Evolutionary conservation across 139 green algal genomes (phyloP).

Genomic region (Microglena sp.): DNA sequence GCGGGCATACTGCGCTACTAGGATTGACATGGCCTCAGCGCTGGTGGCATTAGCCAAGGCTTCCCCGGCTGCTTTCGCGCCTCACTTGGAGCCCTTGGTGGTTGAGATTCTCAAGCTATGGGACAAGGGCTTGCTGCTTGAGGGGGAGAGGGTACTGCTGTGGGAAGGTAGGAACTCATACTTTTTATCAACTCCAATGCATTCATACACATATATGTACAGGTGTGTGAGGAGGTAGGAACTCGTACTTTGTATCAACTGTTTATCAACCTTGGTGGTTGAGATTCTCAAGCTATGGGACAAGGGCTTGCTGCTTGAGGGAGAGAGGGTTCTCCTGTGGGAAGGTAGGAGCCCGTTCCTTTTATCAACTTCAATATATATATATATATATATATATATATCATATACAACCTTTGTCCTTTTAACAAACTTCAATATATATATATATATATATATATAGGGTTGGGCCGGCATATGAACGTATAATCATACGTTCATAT

Average conservation of each 20-base stretch:
- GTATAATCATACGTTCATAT: too few relatives aligned
- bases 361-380: too few relatives aligned
- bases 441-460: too few relatives aligned
- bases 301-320: slow-evolving; percentile 36
- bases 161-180: slow-evolving; percentile 44
- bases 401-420: too few relatives aligned
- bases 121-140: slow-evolving; percentile 33
- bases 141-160: slow-evolving; percentile 52
- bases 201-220: too few relatives aligned
- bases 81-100: slow-evolving; percentile 53
- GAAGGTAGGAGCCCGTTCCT: too few relatives aligned
- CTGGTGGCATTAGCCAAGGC: slow-evolving; percentile 21
- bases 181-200: too few relatives aligned
- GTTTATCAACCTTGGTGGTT: too few relatives aligned
- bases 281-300: slow-evolving; percentile 46
- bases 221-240: slow-evolving; percentile 47
- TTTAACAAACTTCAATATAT: too few relatives aligned
- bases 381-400: too few relatives aligned
- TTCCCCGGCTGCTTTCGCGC: slow-evolving; percentile 38
- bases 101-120: slow-evolving; percentile 41
- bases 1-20: slow-evolving; percentile 29
- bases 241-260: too few relatives aligned
- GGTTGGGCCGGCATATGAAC: too few relatives aligned
- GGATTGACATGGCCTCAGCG: slow-evolving; percentile 32
- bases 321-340: slow-evolving; percentile 49